phyloP scores from a whole-genome alignment of 495 filamentous ascomycete species.

The Annulohypoxylon bovei region DNA sequence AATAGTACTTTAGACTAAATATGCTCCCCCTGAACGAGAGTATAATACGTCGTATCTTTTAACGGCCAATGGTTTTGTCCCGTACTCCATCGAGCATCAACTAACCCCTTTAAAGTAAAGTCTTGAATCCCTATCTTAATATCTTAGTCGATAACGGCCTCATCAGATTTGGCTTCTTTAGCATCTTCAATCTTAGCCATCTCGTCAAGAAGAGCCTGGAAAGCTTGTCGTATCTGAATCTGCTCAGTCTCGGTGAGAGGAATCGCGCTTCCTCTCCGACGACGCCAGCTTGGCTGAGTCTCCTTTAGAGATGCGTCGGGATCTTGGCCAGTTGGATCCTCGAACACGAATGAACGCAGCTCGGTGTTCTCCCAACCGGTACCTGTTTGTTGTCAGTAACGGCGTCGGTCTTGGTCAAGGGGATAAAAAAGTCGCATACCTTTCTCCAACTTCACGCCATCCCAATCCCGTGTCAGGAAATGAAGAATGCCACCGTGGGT shows the following conservation, averaged over 20 bases:
- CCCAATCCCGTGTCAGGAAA: conserved; percentile 87
- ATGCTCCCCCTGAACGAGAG: neutral
- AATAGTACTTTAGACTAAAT: neutral
- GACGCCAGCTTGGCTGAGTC: conserved; percentile 65
- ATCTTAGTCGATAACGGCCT: conserved; percentile 14
- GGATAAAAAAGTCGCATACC: conserved; percentile 51
- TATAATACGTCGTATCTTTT: neutral
- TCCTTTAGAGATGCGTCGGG: conserved; percentile 69
- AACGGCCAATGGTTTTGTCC: neutral
- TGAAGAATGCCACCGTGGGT: conserved; percentile 62
- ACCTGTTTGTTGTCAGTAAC: conserved; percentile 51
- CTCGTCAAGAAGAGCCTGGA: conserved; percentile 42
- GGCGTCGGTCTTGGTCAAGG: neutral
- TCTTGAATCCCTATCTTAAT: neutral
- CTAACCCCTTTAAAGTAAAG: neutral
- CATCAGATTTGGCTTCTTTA: neutral
- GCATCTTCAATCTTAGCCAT: conserved; percentile 24
- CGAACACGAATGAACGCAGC: conserved; percentile 78
- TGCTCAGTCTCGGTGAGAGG: conserved; percentile 59
- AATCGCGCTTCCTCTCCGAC: conserved; percentile 58
- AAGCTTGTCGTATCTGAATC: conserved; percentile 49
- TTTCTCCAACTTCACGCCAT: conserved; percentile 63
- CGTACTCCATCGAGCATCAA: neutral
- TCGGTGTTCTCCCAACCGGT: conserved; percentile 91
- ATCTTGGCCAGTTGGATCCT: conserved; percentile 62